These are phyloP conservation scores for Sporothrix mexicana DNA, from an alignment of 2,329 filamentous ascomycete species.

Conservation along the genomic window DNA sequence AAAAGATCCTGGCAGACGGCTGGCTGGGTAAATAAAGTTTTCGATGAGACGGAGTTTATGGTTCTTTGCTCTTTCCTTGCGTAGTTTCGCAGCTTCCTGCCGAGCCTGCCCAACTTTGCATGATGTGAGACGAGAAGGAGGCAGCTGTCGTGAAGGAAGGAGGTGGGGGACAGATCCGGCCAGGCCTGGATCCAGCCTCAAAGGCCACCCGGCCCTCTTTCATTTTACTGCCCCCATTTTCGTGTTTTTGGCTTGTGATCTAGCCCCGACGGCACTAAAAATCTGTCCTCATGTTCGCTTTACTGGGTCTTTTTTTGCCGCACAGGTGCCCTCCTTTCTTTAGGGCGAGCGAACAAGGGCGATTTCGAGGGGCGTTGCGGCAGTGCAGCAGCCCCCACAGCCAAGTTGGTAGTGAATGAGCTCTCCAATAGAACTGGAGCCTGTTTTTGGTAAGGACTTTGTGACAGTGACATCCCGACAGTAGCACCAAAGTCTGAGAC, in stretches of 20 bases:
- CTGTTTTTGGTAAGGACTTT: neutral
- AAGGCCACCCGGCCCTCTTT: neutral
- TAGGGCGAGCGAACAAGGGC: neutral
- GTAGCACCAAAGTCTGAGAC: neutral
- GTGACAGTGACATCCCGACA: neutral
- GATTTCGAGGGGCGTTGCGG: neutral
- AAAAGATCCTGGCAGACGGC: neutral
- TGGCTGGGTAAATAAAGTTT: slow-evolving; percentile 17
- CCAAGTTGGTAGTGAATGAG: neutral
- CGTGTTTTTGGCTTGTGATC: slow-evolving; percentile 31
- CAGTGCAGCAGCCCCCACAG: neutral
- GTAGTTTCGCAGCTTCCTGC: neutral
- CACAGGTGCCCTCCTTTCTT: slow-evolving; percentile 7
- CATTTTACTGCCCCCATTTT: neutral
- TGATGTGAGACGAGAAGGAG: neutral
- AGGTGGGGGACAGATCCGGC: slow-evolving; percentile 9
- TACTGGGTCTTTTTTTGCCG: neutral
- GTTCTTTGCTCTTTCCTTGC: neutral
- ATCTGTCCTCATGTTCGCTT: neutral
- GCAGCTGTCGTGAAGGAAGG: slow-evolving; percentile 1
- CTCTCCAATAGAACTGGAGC: slow-evolving; percentile 4
- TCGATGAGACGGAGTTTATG: neutral
- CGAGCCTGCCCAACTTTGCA: neutral
- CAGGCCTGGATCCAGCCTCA: neutral
- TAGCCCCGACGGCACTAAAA: slow-evolving; percentile 12